Evolutionary conservation across 108 stramenopile species (phyloP).

Genomic region (Skeletonema potamos): DNA sequence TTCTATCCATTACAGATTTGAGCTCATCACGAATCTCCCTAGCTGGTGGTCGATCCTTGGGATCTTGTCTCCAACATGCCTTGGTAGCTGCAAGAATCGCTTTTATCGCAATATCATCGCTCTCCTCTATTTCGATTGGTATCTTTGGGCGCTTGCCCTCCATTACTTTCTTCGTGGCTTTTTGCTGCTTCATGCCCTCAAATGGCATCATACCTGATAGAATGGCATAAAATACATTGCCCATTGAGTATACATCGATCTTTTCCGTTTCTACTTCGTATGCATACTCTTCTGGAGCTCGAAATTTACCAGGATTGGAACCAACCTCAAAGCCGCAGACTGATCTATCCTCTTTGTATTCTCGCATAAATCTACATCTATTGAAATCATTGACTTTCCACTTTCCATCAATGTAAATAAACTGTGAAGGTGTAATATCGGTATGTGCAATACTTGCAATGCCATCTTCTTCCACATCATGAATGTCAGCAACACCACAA

Average conservation of each 20-base stretch:
- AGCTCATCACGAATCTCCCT: conserved; percentile 52
- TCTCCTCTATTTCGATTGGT: conserved; percentile 38
- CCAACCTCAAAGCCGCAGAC: conserved; percentile 4
- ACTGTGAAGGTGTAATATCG: conserved; percentile 67
- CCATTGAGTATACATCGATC: conserved; percentile 13
- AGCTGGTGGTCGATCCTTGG: conserved; percentile 51
- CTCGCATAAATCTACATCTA: conserved; percentile 62
- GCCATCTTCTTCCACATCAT: conserved; percentile 59
- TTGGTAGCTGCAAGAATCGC: conserved; percentile 56
- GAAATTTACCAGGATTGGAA: background rate
- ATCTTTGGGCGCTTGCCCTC: conserved; percentile 55
- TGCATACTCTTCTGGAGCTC: conserved; percentile 10
- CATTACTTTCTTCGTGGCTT: conserved; percentile 31
- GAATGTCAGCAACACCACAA: conserved; percentile 57
- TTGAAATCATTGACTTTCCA: conserved; percentile 80
- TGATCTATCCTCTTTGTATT: conserved; percentile 30
- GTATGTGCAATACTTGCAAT: conserved; percentile 66
- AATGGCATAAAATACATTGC: conserved; percentile 14
- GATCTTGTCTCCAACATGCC: conserved; percentile 53
- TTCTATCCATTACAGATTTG: conserved; percentile 43
- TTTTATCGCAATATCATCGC: conserved; percentile 49
- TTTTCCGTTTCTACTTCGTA: background rate
- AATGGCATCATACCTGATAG: conserved; percentile 44
- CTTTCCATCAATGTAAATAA: conserved; percentile 57
- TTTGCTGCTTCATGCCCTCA: conserved; percentile 30